phyloP scores from a whole-genome alignment of 108 stramenopile genomes.

The Bacterosira constricta region DNA sequence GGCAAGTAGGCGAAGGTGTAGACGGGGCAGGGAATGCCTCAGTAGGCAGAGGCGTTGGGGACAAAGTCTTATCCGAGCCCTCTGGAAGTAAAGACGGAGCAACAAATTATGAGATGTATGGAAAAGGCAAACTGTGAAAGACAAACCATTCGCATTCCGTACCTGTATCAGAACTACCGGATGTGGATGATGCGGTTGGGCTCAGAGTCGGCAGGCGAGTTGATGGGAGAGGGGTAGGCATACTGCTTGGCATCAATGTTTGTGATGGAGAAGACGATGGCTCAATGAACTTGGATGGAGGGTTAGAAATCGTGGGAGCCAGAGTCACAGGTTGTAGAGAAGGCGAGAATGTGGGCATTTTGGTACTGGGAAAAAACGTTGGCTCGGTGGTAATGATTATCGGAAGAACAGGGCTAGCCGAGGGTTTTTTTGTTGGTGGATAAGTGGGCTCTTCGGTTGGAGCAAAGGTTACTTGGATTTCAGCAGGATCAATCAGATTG shows the following conservation, averaged over 20 bases:
- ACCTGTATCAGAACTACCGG: not conserved
- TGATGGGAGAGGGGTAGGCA: not conserved
- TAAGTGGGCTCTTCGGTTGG: slow-evolving; percentile 10
- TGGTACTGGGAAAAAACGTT: not conserved
- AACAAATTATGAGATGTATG: not conserved
- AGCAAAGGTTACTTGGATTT: slow-evolving; percentile 9
- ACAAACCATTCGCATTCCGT: not conserved
- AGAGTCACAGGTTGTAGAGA: too few relatives aligned
- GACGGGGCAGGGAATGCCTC: not conserved
- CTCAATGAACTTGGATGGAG: not conserved
- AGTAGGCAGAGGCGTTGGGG: not conserved
- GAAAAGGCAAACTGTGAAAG: not conserved
- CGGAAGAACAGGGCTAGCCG: not conserved
- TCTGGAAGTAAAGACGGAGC: not conserved
- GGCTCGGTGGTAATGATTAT: not conserved
- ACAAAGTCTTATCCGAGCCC: not conserved
- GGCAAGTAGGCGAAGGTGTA: slow-evolving; percentile 9
- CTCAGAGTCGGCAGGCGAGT: not conserved
- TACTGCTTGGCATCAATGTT: not conserved
- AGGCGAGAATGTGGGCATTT: not conserved
- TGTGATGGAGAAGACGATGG: slow-evolving; percentile 1
- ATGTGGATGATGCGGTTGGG: too few relatives aligned
- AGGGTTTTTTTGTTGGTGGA: slow-evolving; percentile 3
- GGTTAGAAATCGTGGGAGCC: not conserved
- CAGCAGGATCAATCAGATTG: slow-evolving; percentile 26